Base-by-base conservation (phyloP, 257 asterid genomes). In the Nicotiana tabacum region DNA sequence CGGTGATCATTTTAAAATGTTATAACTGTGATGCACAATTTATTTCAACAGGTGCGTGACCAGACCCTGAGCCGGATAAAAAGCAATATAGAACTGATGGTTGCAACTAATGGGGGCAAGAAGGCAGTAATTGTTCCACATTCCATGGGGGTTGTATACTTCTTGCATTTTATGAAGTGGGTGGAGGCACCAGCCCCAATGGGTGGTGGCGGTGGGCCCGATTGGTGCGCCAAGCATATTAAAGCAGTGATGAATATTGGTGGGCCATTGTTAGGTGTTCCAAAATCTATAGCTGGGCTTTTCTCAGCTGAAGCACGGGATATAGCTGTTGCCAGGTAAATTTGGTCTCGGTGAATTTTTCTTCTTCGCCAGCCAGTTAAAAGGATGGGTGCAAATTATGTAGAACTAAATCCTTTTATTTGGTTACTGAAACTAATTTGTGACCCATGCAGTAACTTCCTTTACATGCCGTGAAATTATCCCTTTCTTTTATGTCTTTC, bases 161-260 rank as follows among this genome's bases (percentile, higher is more conserved):
- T 94, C 82, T 80, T 94, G 89, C 98, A 94, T 88, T 94, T 94
- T 79, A 94, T 94, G 97, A 94, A 94, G 87, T 94, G 98, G 98
- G 98, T 92, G 35, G 98, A 94, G 86, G 93, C 94, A 33, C 97
- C 97, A 70, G 88, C 94, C 78, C 97, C 98, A 33, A 88, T 93
- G 93, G 98, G 98, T 82, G 98, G 98, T 60, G 97, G 97, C 33
- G 98, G 97, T 66, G 98, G 97, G 58, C 89, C 94, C 2, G 91
- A 93, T 87, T 94, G 98, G 98, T 94, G 98, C 72, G 97, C 98
- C 66, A 93, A 88, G 78, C 96, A 94, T 81, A 89, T 94, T 68
- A 94, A 91, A 87, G 92, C 98, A 39, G 95, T 94, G 84, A 89
- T 94, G 95, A 94, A 92, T 88, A 94, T 94, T 61, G 98, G 97